A percentile compares a stretch with the other conserved stretches of the same genome.
Conservation (phyloP, 768 basidiomycete genomes). For the Nidularia pulvinata region DNA sequence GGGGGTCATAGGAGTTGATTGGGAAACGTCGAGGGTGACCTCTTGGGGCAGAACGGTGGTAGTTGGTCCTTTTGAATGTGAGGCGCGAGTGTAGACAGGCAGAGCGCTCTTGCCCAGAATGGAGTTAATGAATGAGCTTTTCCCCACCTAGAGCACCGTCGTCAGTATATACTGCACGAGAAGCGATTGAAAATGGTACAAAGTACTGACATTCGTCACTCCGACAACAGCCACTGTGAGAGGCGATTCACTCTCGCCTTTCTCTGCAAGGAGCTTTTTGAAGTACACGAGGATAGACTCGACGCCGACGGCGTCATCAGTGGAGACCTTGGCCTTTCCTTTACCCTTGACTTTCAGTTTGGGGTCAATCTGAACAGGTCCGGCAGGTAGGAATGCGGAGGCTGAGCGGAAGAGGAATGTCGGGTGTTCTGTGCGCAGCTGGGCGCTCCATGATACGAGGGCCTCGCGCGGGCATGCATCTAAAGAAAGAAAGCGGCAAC, state of each 20-base stretch:
- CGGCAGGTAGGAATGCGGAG: constrained; percentile 58
- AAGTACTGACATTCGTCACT: constrained; percentile 68
- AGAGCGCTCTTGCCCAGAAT: constrained; percentile 51
- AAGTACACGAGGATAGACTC: constrained; percentile 52
- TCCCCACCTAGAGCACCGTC: constrained; percentile 56
- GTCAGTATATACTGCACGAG: no score
- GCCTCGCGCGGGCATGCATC: constrained; percentile 83
- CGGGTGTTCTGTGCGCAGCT: constrained; percentile 59
- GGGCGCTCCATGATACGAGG: constrained; percentile 63
- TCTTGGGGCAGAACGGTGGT: constrained; percentile 75
- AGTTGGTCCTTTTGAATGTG: constrained; percentile 58
- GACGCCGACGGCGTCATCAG: constrained; percentile 62
- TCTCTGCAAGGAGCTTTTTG: constrained; percentile 41
- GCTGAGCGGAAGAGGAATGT: constrained; percentile 77
- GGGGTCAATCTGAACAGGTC: constrained; percentile 11
- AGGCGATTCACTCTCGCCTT: constrained; percentile 38
- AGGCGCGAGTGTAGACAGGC: constrained; percentile 57
- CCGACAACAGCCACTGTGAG: constrained; percentile 81
- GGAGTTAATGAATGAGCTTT: constrained; percentile 86
- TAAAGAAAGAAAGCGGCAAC: constrained; percentile 20
- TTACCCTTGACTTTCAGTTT: constrained; percentile 45
- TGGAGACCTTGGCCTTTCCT: constrained; percentile 31
- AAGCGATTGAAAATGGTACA: no score
- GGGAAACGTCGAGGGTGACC: constrained; percentile 43
- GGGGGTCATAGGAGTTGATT: no score